A percentile compares a stretch with the other conserved stretches of the same genome.
Conservation (phyloP, 2,329 filamentous ascomycete genomes). For the Apiospora sp. region DNA sequence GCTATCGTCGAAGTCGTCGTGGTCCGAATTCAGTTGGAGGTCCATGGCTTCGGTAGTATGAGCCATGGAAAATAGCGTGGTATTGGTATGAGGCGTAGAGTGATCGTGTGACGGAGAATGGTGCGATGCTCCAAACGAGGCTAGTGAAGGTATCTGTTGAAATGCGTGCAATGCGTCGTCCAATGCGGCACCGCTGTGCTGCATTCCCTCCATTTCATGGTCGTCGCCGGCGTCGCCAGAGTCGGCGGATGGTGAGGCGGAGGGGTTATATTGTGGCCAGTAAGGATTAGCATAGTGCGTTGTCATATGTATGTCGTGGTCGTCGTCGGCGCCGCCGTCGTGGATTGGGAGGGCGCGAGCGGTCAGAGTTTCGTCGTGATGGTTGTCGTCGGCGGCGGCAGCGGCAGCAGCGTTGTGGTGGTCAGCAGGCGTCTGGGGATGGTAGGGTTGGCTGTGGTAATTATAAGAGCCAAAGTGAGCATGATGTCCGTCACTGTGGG, state of each 20-base stretch:
- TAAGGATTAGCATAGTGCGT: constrained; percentile 9
- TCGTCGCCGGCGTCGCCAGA: constrained; percentile 31
- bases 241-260: constrained; percentile 10
- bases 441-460: background rate
- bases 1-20: constrained; percentile 9
- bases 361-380: background rate
- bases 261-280: constrained; percentile 18
- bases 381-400: background rate
- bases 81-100: background rate
- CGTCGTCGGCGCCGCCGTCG: background rate
- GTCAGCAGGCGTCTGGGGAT: background rate
- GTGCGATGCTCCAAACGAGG: background rate
- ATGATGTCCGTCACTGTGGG: constrained; percentile 15
- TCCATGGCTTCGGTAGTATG: constrained; percentile 11
- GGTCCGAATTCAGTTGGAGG: background rate
- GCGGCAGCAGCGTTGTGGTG: background rate
- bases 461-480: constrained; percentile 8
- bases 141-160: constrained; percentile 22
- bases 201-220: constrained; percentile 36
- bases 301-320: constrained; percentile 18
- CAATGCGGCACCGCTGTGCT: constrained; percentile 38
- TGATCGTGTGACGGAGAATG: background rate
- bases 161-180: constrained; percentile 14
- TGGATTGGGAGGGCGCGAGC: background rate
- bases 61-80: background rate